Percentiles rank a stretch among this genome's conserved stretches.
Conservation (phyloP, 495 filamentous ascomycete genomes). For the Ascodesmis nigricans region DNA sequence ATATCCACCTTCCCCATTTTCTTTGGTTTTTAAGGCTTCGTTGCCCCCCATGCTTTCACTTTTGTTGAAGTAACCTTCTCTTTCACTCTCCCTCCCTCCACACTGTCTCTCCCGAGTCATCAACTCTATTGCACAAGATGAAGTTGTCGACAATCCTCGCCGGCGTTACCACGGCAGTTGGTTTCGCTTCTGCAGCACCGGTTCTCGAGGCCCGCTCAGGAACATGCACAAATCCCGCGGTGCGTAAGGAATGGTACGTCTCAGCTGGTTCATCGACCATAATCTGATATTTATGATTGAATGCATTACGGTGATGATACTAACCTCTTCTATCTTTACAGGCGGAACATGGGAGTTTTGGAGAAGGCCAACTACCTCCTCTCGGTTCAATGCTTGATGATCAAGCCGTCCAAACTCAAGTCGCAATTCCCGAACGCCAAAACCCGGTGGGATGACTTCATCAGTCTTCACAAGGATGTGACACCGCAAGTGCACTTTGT, state of each 20-base stretch:
- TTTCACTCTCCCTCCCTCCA: too few species aligned
- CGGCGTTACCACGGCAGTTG: too few species aligned
- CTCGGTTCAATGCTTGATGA: conserved; percentile 41
- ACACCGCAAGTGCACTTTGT: conserved; percentile 39
- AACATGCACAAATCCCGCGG: conserved; percentile 19
- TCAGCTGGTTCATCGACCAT: neutral
- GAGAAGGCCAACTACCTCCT: conserved; percentile 39
- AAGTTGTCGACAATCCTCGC: too few species aligned
- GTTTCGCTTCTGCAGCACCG: too few species aligned
- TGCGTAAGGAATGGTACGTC: conserved; percentile 29
- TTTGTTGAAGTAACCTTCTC: too few species aligned
- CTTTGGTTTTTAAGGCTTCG: too few species aligned
- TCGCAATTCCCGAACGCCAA: conserved; percentile 25
- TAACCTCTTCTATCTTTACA: too few species aligned
- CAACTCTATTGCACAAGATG: too few species aligned
- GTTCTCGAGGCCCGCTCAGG: too few species aligned
- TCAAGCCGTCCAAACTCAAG: conserved; percentile 27
- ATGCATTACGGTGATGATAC: neutral
- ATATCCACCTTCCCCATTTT: too few species aligned
- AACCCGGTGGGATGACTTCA: conserved; percentile 47
- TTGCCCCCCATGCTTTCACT: too few species aligned
- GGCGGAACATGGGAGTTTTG: conserved; percentile 27
- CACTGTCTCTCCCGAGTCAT: too few species aligned
- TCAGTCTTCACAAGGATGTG: conserved; percentile 46
- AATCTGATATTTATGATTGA: conserved; percentile 2